Percentiles rank a stretch among this genome's conserved stretches.
These are phyloP conservation scores for Verbascum thapsus DNA, from an alignment of 257 asterid genomes.

Conservation along the genomic window DNA sequence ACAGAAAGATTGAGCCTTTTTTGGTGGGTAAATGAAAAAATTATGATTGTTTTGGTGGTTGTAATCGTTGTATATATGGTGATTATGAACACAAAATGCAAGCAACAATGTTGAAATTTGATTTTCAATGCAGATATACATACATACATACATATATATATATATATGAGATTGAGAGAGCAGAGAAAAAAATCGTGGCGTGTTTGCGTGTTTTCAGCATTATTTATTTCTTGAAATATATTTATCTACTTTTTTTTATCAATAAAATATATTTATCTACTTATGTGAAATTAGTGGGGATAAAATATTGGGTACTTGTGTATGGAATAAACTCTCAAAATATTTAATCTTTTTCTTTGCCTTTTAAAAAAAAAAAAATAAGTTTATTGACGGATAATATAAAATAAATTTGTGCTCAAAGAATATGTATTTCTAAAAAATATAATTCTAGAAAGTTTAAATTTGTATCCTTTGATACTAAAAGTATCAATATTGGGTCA, in stretches of 20 bases:
- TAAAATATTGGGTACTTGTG: neutral
- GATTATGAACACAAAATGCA: conserved; percentile 7
- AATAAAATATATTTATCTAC: neutral
- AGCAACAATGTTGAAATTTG: neutral
- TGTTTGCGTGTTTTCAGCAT: conserved; percentile 4
- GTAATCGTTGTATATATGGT: conserved; percentile 7
- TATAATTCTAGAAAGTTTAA: no score
- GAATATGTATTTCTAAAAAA: no score
- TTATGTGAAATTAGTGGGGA: neutral
- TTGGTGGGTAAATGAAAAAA: neutral
- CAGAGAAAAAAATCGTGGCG: conserved; percentile 13
- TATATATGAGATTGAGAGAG: conserved; percentile 7
- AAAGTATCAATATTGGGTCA: no score
- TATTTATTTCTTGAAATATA: neutral
- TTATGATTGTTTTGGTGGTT: conserved; percentile 1
- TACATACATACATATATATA: no score
- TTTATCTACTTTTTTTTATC: no score
- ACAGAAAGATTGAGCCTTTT: neutral
- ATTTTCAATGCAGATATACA: conserved; percentile 4
- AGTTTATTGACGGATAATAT: neutral
- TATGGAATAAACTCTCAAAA: neutral
- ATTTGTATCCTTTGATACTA: no score
- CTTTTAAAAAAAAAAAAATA: no score
- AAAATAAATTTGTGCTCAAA: no score
- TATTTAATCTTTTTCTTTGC: no score